Conservation (phyloP, 2,329 filamentous ascomycete genomes). For the Trichoderma gracile region DNA sequence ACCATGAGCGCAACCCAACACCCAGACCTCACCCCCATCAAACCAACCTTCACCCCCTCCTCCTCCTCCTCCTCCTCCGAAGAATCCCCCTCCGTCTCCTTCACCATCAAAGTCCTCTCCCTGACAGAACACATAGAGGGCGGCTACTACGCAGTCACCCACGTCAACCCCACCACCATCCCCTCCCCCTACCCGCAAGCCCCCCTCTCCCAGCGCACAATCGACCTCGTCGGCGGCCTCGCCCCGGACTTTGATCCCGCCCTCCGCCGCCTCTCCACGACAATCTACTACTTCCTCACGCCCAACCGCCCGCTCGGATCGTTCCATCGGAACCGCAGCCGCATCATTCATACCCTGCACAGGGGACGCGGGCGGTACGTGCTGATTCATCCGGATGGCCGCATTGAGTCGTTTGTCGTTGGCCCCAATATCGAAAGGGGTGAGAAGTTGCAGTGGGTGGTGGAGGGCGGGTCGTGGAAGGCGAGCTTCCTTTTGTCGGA, state of each 20-base stretch:
- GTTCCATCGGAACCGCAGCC: slow-evolving; percentile 64
- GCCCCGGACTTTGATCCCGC: slow-evolving; percentile 42
- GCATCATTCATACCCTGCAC: slow-evolving; percentile 67
- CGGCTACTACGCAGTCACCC: slow-evolving; percentile 64
- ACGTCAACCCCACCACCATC: slow-evolving; percentile 53
- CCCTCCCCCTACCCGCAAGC: slow-evolving; percentile 48
- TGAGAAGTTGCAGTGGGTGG: slow-evolving; percentile 67
- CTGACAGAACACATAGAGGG: slow-evolving; percentile 58
- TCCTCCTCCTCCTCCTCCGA: not conserved
- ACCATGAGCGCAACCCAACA: slow-evolving; percentile 5
- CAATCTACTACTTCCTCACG: slow-evolving; percentile 66
- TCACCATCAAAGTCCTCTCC: slow-evolving; percentile 40
- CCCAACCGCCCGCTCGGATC: slow-evolving; percentile 54
- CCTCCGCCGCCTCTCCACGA: slow-evolving; percentile 57
- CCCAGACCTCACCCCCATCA: not conserved
- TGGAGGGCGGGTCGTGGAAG: slow-evolving; percentile 69
- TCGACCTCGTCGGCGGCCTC: slow-evolving; percentile 37
- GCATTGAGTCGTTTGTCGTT: slow-evolving; percentile 65
- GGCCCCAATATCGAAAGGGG: slow-evolving; percentile 57
- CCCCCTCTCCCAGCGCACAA: slow-evolving; percentile 41
- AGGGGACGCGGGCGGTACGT: slow-evolving; percentile 64
- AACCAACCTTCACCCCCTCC: slow-evolving; percentile 8
- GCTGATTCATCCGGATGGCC: slow-evolving; percentile 58
- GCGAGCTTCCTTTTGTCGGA: slow-evolving; percentile 56
- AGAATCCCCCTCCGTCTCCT: slow-evolving; percentile 26